Evolutionary conservation across 257 asterid genomes (phyloP).

Genomic region (Primulina eburnea): DNA sequence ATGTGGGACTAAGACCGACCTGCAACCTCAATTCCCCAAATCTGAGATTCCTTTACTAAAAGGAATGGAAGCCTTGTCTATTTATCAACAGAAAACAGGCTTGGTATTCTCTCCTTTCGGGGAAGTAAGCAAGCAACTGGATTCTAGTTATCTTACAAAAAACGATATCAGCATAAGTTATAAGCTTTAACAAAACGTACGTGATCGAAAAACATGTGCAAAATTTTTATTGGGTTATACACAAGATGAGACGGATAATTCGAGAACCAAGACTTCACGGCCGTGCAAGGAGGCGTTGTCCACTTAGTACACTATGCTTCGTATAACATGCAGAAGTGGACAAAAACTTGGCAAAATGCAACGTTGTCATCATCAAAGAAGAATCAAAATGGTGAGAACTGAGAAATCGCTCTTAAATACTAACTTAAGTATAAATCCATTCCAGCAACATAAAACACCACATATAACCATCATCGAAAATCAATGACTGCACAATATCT

Average conservation of each 20-base stretch:
- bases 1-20: background rate
- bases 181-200: background rate
- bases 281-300: background rate
- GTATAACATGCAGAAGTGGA: background rate
- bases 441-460: background rate
- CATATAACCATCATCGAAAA: too few relatives aligned
- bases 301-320: too few relatives aligned
- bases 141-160: background rate
- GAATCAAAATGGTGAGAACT: too few relatives aligned
- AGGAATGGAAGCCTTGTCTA: too few relatives aligned
- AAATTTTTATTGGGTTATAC: background rate
- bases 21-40: too few relatives aligned
- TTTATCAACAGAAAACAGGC: too few relatives aligned
- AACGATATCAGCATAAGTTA: background rate
- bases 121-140: too few relatives aligned
- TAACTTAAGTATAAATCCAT: background rate
- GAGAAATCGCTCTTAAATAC: background rate
- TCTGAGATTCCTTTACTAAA: too few relatives aligned
- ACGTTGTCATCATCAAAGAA: background rate
- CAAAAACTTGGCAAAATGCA: too few relatives aligned
- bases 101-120: too few relatives aligned
- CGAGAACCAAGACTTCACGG: background rate
- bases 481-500: background rate
- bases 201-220: background rate
- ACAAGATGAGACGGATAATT: background rate